Conservation (phyloP, 441 rosid species). For the Pelargonium myrrhifolium region DNA sequence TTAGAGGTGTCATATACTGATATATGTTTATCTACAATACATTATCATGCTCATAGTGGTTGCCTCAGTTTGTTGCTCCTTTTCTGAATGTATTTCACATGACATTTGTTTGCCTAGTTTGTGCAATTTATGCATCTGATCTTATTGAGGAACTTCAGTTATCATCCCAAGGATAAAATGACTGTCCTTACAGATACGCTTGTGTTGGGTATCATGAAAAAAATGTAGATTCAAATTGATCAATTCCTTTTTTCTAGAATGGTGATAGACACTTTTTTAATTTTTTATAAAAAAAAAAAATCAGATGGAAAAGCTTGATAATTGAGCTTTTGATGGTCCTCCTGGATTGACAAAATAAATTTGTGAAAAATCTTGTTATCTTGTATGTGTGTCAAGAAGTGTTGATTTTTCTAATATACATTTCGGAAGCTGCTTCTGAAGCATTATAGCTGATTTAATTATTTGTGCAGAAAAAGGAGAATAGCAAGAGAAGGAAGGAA, state of each 20-base stretch:
- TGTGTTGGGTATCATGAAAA: not conserved
- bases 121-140: not conserved
- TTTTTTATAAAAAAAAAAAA: not conserved
- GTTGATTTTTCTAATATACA: not conserved
- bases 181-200: not conserved
- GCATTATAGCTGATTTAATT: not conserved
- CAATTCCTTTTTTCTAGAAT: not conserved
- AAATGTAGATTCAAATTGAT: not conserved
- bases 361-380: not conserved
- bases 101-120: too few species aligned
- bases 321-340: not conserved
- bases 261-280: not conserved
- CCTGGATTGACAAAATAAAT: not conserved
- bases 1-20: too few species aligned
- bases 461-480: conserved; percentile 15
- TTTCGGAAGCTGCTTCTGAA: not conserved
- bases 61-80: too few species aligned
- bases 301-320: not conserved
- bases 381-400: not conserved
- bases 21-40: too few species aligned
- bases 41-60: too few species aligned
- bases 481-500: conserved; percentile 14
- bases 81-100: too few species aligned
- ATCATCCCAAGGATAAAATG: not conserved
- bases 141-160: not conserved